Base-by-base conservation (phyloP, 2,329 filamentous ascomycete genomes). In the Dothiorella sarmentorum region DNA sequence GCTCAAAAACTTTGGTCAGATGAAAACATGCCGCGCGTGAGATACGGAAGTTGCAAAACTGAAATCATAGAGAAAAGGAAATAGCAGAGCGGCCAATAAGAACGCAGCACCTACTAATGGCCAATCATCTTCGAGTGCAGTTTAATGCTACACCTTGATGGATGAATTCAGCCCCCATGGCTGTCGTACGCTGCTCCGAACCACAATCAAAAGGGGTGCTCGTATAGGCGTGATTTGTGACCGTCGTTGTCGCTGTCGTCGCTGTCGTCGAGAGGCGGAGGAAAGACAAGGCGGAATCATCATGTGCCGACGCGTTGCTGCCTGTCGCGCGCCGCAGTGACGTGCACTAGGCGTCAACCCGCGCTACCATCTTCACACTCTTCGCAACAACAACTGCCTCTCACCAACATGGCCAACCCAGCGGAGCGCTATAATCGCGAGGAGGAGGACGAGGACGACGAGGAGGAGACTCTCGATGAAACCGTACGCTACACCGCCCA, bases 391-490 rank as follows among this genome's bases (percentile, higher is more conserved):
- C 33, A 27, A 13, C 33, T 5, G 20, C 43, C 15, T 3, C 1
- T 15, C 7, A 42, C 5, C 26, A 31, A 26, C 15, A 58, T 58
- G 56, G 45, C 27, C 10, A 45, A 58, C 35, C 56, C 37, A 6
- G 13, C 44, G 20, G 56, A 58, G 35, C 56, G 35, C 18, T 59
- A 45, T 40, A 59, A 45, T 5, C 57, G 40, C 22, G 43, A 38
- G 17, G 56, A 56, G 26, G 53, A 57, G n/a, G 59, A 53, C 1
- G 59, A 52, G 22, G 52, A 58, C 4, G 59, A 58, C 5, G 59
- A 58, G 20, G 59, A 58, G 22, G 59, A 61, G 38, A 40, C 27
- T 2, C 26, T 60, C 17, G 59, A 62, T 22, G 59, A 62, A 29
- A 31, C 55, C 18, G 60, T 52, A 22, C 9, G 61, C 29, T 45